These are phyloP conservation scores for Dittrichia graveolens DNA, from an alignment of 129 eudicot species.

Conservation along the genomic window DNA sequence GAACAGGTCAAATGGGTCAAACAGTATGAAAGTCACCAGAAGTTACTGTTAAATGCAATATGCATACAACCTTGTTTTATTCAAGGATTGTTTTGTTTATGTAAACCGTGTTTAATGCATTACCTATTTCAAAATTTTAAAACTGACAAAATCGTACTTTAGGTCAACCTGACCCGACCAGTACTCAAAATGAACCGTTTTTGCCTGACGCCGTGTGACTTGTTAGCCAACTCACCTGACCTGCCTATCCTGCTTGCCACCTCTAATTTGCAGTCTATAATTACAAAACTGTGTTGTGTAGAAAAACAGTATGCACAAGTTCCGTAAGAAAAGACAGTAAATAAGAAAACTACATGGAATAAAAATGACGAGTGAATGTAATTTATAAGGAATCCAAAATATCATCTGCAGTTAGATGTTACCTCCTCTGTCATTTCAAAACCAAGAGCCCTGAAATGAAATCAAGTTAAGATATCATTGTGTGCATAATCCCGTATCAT, in stretches of 20 bases:
- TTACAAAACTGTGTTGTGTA: too few species aligned
- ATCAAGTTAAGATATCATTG: constrained; percentile 5
- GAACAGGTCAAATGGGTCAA: neutral
- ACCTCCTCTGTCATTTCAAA: constrained; percentile 94
- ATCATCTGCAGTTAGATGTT: constrained; percentile 24
- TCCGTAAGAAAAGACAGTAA: neutral
- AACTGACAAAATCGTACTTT: too few species aligned
- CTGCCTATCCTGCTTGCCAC: too few species aligned
- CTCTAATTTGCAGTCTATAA: too few species aligned
- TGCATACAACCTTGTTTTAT: neutral
- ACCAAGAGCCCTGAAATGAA: constrained; percentile 85
- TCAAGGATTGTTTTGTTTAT: neutral
- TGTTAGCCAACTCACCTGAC: too few species aligned
- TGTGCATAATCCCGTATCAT: constrained; percentile 14
- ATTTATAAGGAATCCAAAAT: too few species aligned
- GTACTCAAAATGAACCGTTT: too few species aligned
- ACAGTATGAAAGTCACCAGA: neutral
- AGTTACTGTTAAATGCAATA: neutral
- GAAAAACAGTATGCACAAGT: neutral
- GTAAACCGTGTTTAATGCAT: too few species aligned
- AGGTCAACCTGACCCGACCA: too few species aligned
- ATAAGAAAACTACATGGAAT: neutral
- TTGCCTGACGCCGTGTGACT: too few species aligned
- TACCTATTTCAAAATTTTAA: too few species aligned
- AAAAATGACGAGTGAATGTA: too few species aligned